Evolutionary conservation across 805 yeast species (phyloP), one percentile per base, ranked within the genome.

Genomic region (Ascoidea tarda): DNA sequence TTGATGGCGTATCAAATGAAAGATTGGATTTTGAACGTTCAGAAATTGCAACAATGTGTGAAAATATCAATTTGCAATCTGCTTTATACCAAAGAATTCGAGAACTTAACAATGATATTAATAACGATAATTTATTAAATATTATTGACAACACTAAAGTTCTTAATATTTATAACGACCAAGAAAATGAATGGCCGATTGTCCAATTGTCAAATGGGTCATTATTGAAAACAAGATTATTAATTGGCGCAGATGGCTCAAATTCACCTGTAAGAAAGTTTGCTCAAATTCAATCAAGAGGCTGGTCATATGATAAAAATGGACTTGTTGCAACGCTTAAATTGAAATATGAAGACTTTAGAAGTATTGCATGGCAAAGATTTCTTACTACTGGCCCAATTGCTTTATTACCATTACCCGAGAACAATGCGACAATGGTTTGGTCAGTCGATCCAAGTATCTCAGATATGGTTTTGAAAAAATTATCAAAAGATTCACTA

Each of bases 231-330:
- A 76, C 96, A 0, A 73, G 96, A 52, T 71, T 90, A n/a, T 70
- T 90, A 21, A 79, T 93, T 14, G 99, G 99, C 6, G 96, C 96
- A 46, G 99, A 93, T 65, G 99, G 99, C 0, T 88, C 81, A 65
- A 87, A 89, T 65, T 89, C 97, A 0, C 96, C 97, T 0, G 98
- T 86, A 5, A 76, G 97, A 49, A 74, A 76, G 57, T 90, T 76
- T 62, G 84, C 97, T 0, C 81, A 78, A 1, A 89, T 93, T 52
- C 82, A 81, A 62, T 79, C 95, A 1, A 75, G 96, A 49, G 99
- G 99, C 14, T 93, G 98, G 98, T 78, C 77, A 50, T 93, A 93
- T 67, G 73, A 83, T 59, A 75, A 87, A 50, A 87, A 82, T 69
- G 99, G 98, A 1, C 82, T 90, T n/a, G 99, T 93, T 2, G 96